phyloP scores from a whole-genome alignment of 2,329 filamentous ascomycete genomes.

The Cladophialophora exuberans region DNA sequence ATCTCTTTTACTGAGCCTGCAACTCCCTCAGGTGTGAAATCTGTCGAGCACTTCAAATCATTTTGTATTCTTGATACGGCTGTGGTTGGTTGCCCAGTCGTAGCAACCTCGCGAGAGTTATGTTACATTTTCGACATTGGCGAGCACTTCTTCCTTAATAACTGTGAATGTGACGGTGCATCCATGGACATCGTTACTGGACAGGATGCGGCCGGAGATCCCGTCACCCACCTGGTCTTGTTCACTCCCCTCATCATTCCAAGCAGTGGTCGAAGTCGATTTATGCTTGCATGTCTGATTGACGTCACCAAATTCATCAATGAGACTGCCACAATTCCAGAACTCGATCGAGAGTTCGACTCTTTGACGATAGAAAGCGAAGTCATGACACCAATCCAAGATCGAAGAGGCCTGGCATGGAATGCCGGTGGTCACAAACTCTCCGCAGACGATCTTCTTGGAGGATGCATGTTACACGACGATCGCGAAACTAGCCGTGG shows the following conservation, averaged over 20 bases:
- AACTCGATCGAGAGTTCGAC: slow-evolving; percentile 27
- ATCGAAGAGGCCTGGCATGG: slow-evolving; percentile 7
- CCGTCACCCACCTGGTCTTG: slow-evolving; percentile 34
- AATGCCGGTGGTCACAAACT: slow-evolving; percentile 21
- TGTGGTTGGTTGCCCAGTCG: slow-evolving; percentile 30
- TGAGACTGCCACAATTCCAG: slow-evolving; percentile 32
- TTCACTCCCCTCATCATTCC: slow-evolving; percentile 34
- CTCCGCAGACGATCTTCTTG: slow-evolving; percentile 31
- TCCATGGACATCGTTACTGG: slow-evolving; percentile 34
- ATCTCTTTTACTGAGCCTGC: slow-evolving; percentile 3
- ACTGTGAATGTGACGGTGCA: slow-evolving; percentile 26
- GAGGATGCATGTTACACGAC: slow-evolving; percentile 29
- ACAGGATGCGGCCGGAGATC: slow-evolving; percentile 32
- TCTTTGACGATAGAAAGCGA: slow-evolving; percentile 19
- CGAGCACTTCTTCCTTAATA: slow-evolving; percentile 35
- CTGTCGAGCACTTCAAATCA: slow-evolving; percentile 36
- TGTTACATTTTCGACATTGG: slow-evolving; percentile 33
- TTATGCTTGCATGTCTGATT: slow-evolving; percentile 35
- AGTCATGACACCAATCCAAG: slow-evolving; percentile 17
- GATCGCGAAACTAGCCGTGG: slow-evolving; percentile 11
- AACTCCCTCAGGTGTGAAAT: not conserved
- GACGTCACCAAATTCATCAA: slow-evolving; percentile 37
- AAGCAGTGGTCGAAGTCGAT: slow-evolving; percentile 29
- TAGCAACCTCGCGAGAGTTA: slow-evolving; percentile 33
- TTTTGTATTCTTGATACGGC: slow-evolving; percentile 36